A percentile compares a stretch with the other conserved stretches of the same genome.
phyloP scores from a whole-genome alignment of 78 protist genomes.

The Chrysochromulina tobinii region DNA sequence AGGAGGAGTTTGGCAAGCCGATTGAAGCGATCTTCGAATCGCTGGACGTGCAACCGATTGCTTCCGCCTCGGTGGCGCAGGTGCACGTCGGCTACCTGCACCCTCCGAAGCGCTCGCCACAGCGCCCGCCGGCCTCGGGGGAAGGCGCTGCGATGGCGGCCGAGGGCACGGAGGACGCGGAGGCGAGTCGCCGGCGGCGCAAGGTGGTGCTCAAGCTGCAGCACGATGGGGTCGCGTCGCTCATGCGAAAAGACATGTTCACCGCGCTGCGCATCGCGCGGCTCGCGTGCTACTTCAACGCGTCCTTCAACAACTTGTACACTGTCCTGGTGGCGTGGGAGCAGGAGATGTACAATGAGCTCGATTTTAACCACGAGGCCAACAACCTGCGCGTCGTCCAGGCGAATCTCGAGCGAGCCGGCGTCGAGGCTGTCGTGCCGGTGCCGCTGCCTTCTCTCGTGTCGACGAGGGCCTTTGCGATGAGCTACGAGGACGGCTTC shows the following conservation, averaged over 20 bases:
- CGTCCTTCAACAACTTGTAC: not conserved
- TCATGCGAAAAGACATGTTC: not conserved
- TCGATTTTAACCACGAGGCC: not conserved
- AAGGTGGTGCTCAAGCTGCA: not conserved
- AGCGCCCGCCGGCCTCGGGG: too few relatives aligned
- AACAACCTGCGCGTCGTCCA: not conserved
- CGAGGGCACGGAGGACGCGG: not conserved
- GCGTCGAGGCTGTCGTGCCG: not conserved
- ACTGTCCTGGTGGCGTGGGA: not conserved
- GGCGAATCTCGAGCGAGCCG: not conserved
- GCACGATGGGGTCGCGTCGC: not conserved
- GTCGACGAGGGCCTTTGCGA: not conserved
- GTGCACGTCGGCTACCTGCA: not conserved
- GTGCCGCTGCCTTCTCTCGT: not conserved
- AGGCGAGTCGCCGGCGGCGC: too few relatives aligned
- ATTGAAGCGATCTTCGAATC: not conserved
- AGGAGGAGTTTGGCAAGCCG: not conserved
- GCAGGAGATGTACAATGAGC: not conserved
- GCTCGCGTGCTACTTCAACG: too few relatives aligned
- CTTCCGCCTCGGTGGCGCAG: constrained; percentile 12
- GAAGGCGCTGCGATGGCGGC: not conserved
- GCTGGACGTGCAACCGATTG: not conserved
- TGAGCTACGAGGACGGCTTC: not conserved
- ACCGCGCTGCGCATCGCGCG: constrained; percentile 1
- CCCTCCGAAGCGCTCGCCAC: too few relatives aligned